Conservation (phyloP, 2,329 filamentous ascomycete genomes). For the Sclerotinia nivalis region DNA sequence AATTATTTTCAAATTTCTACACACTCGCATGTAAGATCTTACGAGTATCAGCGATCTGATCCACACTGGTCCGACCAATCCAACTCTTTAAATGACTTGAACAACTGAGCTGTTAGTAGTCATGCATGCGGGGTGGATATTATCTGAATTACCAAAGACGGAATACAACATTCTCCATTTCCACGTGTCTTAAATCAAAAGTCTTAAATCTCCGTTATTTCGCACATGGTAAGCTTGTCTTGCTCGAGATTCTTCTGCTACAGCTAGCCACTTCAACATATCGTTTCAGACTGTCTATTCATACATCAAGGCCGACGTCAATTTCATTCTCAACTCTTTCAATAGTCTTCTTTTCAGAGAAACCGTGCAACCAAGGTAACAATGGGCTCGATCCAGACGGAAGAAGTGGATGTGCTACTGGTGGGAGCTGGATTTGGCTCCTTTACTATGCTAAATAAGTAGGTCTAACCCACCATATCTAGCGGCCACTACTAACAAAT, state of each 20-base stretch:
- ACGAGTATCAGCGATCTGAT: not conserved
- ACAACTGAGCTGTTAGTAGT: not conserved
- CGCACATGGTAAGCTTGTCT: not conserved
- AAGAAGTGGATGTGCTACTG: slow-evolving; percentile 43
- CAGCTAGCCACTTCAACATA: not conserved
- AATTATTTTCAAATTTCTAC: not conserved
- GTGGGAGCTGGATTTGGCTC: slow-evolving; percentile 38
- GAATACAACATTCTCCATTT: not conserved
- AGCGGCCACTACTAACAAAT: slow-evolving; percentile 30
- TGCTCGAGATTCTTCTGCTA: not conserved
- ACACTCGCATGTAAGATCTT: not conserved
- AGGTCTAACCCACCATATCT: slow-evolving; percentile 43
- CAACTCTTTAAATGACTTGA: not conserved
- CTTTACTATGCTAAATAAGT: slow-evolving; percentile 35
- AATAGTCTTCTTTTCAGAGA: too few species aligned
- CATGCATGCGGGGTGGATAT: not conserved
- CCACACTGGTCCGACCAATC: not conserved
- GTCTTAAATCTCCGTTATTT: not conserved
- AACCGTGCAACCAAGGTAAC: not conserved
- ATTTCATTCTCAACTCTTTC: not conserved
- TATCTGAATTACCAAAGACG: not conserved
- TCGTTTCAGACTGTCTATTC: not conserved
- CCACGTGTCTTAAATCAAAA: not conserved
- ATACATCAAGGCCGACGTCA: not conserved
- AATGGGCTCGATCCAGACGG: slow-evolving; percentile 21